Percentiles rank a stretch among this genome's conserved stretches.
Evolutionary conservation across 2,329 filamentous ascomycete species (phyloP).

Genomic region (Fusarium sacchari): DNA sequence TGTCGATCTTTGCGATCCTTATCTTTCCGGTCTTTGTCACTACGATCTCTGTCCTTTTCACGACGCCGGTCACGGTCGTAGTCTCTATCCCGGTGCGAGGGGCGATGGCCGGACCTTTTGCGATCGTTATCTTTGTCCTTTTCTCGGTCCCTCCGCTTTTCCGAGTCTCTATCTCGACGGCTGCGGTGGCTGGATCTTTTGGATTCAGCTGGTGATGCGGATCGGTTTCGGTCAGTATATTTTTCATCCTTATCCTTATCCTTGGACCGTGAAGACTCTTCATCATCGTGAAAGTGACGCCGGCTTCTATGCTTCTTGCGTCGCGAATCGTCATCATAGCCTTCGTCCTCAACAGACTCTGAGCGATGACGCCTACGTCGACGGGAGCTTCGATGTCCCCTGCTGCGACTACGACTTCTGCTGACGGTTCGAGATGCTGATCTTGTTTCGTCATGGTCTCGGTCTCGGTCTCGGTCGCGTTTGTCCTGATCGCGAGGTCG

Average conservation of each 20-base stretch:
- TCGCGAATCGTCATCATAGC: conserved; percentile 57
- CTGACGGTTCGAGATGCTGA: conserved; percentile 45
- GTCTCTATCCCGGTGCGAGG: conserved; percentile 48
- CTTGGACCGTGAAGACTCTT: conserved; percentile 53
- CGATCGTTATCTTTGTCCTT: conserved; percentile 56
- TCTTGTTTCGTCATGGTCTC: conserved; percentile 46
- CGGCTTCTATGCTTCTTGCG: conserved; percentile 62
- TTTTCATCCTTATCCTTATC: conserved; percentile 55
- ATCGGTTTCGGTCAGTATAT: conserved; percentile 68
- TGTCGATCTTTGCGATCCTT: conserved; percentile 54
- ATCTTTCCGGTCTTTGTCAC: conserved; percentile 52
- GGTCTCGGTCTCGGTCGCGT: conserved; percentile 39
- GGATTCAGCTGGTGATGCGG: conserved; percentile 69
- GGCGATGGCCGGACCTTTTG: conserved; percentile 48
- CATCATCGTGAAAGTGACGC: conserved; percentile 56
- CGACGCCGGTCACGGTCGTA: conserved; percentile 54
- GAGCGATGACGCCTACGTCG: conserved; percentile 67
- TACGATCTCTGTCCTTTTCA: conserved; percentile 53
- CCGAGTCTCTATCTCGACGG: conserved; percentile 64
- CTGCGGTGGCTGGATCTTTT: conserved; percentile 69
- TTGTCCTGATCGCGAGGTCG: conserved; percentile 39
- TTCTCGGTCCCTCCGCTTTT: conserved; percentile 57
- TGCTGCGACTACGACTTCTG: conserved; percentile 52
- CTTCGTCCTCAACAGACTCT: conserved; percentile 59
- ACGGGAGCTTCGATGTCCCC: conserved; percentile 58